Base-by-base conservation (phyloP, 1,284 basidiomycete species). In the Microbotryum lychnidis-dioicae region DNA sequence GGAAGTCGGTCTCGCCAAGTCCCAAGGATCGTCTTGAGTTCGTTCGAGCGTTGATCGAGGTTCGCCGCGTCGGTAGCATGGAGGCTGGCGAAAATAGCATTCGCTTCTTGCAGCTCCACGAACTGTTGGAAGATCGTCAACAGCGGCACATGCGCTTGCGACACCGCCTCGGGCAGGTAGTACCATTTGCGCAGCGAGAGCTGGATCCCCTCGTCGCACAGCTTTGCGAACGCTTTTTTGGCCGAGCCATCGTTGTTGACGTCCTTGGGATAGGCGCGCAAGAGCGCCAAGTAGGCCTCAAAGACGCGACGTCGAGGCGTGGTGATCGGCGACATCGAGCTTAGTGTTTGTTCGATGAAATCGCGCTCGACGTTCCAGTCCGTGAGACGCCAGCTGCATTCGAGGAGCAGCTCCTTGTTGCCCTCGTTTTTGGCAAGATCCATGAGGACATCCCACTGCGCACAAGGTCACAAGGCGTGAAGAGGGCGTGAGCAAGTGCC, bases 71-170 rank as follows among this genome's bases (percentile, higher is more conserved):
- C 97, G 2, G 97, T 99, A 65, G 84, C 83, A 2, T 89, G 85
- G 31, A 99, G 80, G 23, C 87, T 91, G 44, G 87, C 87, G 73
- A 98, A 98, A 54, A 99, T 94, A 56, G 71, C 70, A 69, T 89
- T 87, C 6, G 96, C 93, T 77, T 99, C 96, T 73, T 93, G 89
- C 23, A 99, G 81, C 76, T 99, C 96, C 50, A 99, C 93, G 68
- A 97, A 94, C 74, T 98, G 97, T 77, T 99, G 96, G 81, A 98
- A 99, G 76, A 97, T 87, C 75, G 97, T 93, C 33, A 99, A 79
- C 33, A 99, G 79, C 1, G 96, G 94, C 9, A 98, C 83, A 74
- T 99, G 97, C 2, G 93, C 92, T 44, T 86, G 81, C 1, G 92
- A 94, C 58, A 98, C 83, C 33, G 88, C 83, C 9, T 82, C 77